Evolutionary conservation across 2,329 filamentous ascomycete species (phyloP).

Genomic region (Diplocarpon mali): DNA sequence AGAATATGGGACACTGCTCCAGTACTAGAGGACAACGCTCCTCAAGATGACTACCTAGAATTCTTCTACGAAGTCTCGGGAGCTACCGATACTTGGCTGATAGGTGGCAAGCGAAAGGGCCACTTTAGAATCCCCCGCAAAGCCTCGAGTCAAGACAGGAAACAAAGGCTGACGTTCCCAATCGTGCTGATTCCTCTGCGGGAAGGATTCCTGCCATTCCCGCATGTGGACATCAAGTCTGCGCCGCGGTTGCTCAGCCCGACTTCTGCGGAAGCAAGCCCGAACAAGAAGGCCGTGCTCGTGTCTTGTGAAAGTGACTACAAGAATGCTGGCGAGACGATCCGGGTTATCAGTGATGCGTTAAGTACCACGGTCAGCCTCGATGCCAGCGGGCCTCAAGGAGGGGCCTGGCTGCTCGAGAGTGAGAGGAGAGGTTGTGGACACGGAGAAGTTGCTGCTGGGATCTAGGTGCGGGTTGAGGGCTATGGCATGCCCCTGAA

Average conservation of each 20-base stretch:
- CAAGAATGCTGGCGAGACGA: constrained; percentile 63
- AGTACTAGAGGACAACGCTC: constrained; percentile 11
- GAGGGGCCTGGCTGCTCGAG: constrained; percentile 56
- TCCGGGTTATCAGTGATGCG: constrained; percentile 63
- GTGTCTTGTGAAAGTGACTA: constrained; percentile 69
- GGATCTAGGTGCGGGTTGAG: no score
- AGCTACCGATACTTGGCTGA: constrained; percentile 66
- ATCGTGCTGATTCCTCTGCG: constrained; percentile 72
- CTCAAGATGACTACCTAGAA: constrained; percentile 39
- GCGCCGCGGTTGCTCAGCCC: constrained; percentile 28
- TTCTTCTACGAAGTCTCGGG: constrained; percentile 78
- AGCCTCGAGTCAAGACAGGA: constrained; percentile 34
- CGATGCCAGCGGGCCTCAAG: constrained; percentile 53
- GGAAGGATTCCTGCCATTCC: constrained; percentile 67
- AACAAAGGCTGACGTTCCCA: constrained; percentile 41
- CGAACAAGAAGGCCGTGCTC: constrained; percentile 17
- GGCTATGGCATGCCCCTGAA: no score
- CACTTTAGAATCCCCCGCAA: constrained; percentile 54
- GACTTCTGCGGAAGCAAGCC: constrained; percentile 11
- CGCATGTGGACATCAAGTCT: constrained; percentile 66
- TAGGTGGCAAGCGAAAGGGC: constrained; percentile 71
- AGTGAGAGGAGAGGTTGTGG: constrained; percentile 34
- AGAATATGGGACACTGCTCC: constrained; percentile 46
- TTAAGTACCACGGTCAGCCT: constrained; percentile 62
- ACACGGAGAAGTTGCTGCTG: constrained; percentile 5